phyloP scores from a whole-genome alignment of 441 rosid species.

The Brassica hybrid region DNA sequence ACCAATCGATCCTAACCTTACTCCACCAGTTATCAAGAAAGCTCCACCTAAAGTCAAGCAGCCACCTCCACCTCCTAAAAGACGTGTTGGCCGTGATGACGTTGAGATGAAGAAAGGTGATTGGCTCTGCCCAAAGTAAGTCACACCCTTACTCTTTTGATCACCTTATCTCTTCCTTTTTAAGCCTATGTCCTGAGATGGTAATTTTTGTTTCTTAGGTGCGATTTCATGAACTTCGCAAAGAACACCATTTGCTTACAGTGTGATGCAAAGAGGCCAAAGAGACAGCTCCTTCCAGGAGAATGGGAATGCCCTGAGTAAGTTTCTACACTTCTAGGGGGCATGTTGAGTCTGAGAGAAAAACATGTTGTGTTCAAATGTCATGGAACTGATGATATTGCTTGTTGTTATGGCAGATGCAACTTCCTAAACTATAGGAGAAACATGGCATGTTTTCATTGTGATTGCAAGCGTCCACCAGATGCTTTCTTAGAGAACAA shows the following conservation, averaged over 20 bases:
- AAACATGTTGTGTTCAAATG: not conserved
- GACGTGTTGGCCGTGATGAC: constrained; percentile 95
- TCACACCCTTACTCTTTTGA: constrained; percentile 19
- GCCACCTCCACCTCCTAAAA: constrained; percentile 91
- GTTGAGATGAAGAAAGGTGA: constrained; percentile 97
- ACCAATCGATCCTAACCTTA: constrained; percentile 93
- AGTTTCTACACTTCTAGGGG: no score
- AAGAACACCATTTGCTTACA: constrained; percentile 91
- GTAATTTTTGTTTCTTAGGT: constrained; percentile 55
- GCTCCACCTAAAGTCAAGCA: constrained; percentile 96
- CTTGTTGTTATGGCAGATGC: constrained; percentile 65
- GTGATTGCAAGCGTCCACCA: constrained; percentile 95
- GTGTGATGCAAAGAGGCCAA: constrained; percentile 96
- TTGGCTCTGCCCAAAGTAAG: constrained; percentile 98
- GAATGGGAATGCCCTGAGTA: constrained; percentile 99
- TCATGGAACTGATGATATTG: constrained; percentile 17
- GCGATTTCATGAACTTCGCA: constrained; percentile 97
- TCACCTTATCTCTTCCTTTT: not conserved
- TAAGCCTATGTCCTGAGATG: constrained; percentile 31
- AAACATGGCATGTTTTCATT: constrained; percentile 88
- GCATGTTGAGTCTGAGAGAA: constrained; percentile 1
- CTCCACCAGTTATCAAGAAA: constrained; percentile 83
- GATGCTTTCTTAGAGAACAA: constrained; percentile 69
- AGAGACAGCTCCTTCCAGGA: constrained; percentile 97
- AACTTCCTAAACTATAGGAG: constrained; percentile 94